Conservation (phyloP, 257 asterid species). For the Marsdenia floribunda region DNA sequence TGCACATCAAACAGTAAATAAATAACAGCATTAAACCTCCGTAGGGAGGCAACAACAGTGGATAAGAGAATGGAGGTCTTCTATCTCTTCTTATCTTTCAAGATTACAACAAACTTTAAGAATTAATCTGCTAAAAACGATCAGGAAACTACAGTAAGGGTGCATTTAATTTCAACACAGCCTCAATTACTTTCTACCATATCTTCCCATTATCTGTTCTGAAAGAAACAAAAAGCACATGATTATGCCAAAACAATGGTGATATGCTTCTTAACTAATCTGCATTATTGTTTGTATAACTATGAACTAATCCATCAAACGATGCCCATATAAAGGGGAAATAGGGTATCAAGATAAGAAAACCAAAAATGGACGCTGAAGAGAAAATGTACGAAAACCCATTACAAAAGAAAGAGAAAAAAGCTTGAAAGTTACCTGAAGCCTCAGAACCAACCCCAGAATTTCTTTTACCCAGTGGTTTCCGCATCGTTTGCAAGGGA, state of each 20-base stretch:
- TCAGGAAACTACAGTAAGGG: conserved; percentile 1
- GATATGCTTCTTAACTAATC: background rate
- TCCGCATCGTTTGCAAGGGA: conserved; percentile 19
- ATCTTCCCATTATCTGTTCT: conserved; percentile 1
- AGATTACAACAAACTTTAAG: background rate
- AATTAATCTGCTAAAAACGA: background rate
- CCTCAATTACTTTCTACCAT: background rate
- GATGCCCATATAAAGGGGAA: background rate
- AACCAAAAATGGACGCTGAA: background rate
- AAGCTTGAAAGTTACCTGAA: conserved; percentile 21
- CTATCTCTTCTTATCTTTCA: background rate
- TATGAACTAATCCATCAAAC: background rate
- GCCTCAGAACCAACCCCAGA: conserved; percentile 21
- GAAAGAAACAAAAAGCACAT: background rate
- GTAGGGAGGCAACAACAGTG: background rate
- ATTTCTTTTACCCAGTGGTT: conserved; percentile 20
- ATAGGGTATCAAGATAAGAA: background rate
- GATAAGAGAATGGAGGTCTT: background rate
- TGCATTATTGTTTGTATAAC: conserved; percentile 1
- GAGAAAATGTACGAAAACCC: conserved; percentile 1
- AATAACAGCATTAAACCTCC: background rate
- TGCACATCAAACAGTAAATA: background rate
- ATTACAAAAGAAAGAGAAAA: background rate
- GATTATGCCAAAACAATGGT: background rate
- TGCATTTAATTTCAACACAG: background rate